Conservation (phyloP, 1,139 yeast genomes). For the Saccharomycopsis phalli region DNA sequence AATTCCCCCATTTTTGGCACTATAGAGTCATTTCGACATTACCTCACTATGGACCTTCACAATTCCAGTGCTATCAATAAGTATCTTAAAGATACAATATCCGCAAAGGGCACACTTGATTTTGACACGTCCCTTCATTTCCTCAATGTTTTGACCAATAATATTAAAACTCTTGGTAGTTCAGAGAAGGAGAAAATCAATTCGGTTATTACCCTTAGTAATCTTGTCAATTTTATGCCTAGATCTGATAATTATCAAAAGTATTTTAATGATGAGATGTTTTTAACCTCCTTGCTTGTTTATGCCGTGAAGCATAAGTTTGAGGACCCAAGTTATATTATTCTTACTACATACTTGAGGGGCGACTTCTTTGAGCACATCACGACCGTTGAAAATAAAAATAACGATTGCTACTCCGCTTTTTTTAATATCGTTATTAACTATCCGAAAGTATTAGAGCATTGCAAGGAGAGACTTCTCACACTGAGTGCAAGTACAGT, state of each 20-base stretch:
- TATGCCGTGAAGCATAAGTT: neutral
- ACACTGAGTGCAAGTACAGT: neutral
- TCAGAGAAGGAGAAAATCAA: constrained; percentile 2
- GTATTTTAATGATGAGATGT: constrained; percentile 13
- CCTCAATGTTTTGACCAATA: neutral
- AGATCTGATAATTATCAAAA: constrained; percentile 5
- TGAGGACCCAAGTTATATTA: constrained; percentile 10
- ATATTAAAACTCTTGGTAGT: neutral
- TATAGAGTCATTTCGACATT: too few relatives aligned
- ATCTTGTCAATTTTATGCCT: constrained; percentile 13
- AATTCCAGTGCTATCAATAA: neutral
- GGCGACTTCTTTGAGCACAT: constrained; percentile 16
- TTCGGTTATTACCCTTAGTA: constrained; percentile 10
- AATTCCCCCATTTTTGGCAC: too few relatives aligned
- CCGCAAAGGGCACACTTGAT: neutral
- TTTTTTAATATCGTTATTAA: neutral
- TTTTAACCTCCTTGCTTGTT: constrained; percentile 7
- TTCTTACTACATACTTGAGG: constrained; percentile 11
- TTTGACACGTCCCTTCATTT: neutral
- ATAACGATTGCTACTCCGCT: constrained; percentile 1
- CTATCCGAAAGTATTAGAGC: constrained; percentile 2
- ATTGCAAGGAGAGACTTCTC: neutral
- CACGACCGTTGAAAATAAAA: constrained; percentile 4
- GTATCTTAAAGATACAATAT: neutral
- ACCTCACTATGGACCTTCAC: neutral